These are phyloP conservation scores for Talaromyces stipitatus DNA, from an alignment of 495 filamentous ascomycete genomes.

Conservation along the genomic window DNA sequence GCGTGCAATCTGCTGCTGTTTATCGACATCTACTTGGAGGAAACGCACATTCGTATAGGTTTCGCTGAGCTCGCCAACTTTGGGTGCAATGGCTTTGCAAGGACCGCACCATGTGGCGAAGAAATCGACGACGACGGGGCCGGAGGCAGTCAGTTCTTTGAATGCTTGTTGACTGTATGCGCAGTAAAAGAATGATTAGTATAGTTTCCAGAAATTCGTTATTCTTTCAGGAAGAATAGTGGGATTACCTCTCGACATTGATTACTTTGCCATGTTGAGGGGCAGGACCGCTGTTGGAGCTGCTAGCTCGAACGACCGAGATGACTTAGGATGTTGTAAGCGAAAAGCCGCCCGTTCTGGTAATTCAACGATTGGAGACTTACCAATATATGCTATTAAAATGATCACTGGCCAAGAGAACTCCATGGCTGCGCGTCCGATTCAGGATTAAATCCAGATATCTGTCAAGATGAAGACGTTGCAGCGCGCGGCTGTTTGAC, in stretches of 20 bases:
- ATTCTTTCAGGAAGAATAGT: background rate
- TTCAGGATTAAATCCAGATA: background rate
- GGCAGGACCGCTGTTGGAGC: background rate
- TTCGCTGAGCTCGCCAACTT: conserved; percentile 59
- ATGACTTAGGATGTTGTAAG: background rate
- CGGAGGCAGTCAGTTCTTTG: conserved; percentile 46
- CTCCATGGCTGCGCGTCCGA: background rate
- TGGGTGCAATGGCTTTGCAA: conserved; percentile 60
- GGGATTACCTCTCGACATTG: background rate
- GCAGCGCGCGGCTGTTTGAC: background rate
- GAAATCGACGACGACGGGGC: conserved; percentile 29
- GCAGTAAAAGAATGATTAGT: background rate
- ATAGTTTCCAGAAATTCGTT: background rate
- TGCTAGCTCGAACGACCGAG: background rate
- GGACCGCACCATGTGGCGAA: conserved; percentile 60
- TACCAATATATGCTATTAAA: background rate
- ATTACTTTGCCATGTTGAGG: background rate
- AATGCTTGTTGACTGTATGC: conserved; percentile 3
- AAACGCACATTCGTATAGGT: conserved; percentile 54
- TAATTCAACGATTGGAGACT: background rate
- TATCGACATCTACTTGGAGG: conserved; percentile 84
- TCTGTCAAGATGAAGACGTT: background rate
- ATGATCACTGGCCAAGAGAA: background rate
- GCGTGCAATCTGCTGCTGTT: conserved; percentile 59
- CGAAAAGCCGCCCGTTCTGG: no score